Percentiles rank a stretch among this genome's conserved stretches.
Evolutionary conservation across 2,329 filamentous ascomycete species (phyloP).

Genomic region (Moelleriella libera): DNA sequence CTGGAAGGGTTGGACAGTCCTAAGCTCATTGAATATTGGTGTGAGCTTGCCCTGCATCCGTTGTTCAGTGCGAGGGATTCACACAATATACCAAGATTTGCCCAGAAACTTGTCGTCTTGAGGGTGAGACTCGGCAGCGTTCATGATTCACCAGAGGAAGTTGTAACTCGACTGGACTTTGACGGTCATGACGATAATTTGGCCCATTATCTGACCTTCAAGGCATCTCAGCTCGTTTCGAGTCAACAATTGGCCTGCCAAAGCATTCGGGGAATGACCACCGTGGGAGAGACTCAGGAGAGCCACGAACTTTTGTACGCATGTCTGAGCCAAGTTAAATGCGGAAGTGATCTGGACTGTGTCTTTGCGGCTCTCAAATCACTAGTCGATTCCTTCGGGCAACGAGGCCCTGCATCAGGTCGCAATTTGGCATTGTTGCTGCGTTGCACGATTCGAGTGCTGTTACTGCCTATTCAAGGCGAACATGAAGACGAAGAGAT

Average conservation of each 20-base stretch:
- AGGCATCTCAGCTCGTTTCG: constrained; percentile 45
- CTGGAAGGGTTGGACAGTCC: constrained; percentile 37
- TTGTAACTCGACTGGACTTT: constrained; percentile 38
- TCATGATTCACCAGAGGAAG: constrained; percentile 25
- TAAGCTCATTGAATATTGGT: constrained; percentile 53
- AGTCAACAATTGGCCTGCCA: constrained; percentile 45
- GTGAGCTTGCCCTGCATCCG: constrained; percentile 49
- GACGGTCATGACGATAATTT: constrained; percentile 44
- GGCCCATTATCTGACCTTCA: constrained; percentile 65
- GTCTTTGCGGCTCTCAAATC: constrained; percentile 26
- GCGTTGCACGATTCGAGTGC: constrained; percentile 37
- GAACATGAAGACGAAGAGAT: constrained; percentile 7
- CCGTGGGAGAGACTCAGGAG: constrained; percentile 30
- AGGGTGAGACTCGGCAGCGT: constrained; percentile 34
- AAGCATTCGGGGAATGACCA: constrained; percentile 43
- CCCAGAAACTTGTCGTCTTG: constrained; percentile 61
- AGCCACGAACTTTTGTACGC: constrained; percentile 55
- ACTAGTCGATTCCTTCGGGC: constrained; percentile 14
- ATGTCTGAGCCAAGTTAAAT: constrained; percentile 65
- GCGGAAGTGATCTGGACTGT: constrained; percentile 44
- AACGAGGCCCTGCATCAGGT: constrained; percentile 4
- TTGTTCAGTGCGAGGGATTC: constrained; percentile 53
- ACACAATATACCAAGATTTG: constrained; percentile 51
- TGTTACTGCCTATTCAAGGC: constrained; percentile 26
- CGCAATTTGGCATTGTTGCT: constrained; percentile 21